Evolutionary conservation across 2,329 filamentous ascomycete species (phyloP).

Genomic region (Raffaelea ambrosiae): DNA sequence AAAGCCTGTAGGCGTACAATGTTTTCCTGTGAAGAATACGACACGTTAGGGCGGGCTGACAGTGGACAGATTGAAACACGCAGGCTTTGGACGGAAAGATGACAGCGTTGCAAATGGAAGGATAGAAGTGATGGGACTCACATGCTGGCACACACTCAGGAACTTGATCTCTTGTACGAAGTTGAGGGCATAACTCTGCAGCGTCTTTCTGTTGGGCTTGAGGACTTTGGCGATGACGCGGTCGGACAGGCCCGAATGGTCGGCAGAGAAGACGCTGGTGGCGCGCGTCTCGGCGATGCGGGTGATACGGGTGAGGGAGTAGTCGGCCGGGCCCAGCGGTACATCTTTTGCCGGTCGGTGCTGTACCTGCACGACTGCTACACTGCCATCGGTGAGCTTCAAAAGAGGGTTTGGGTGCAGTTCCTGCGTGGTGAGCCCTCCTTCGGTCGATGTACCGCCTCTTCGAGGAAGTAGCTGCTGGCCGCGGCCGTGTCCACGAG

Average conservation of each 20-base stretch:
- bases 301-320: neutral
- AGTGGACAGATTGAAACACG: neutral
- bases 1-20: neutral
- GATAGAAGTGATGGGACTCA: neutral
- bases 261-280: neutral
- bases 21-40: neutral
- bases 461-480: too few species aligned
- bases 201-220: neutral
- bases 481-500: too few species aligned
- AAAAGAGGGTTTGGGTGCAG: too few species aligned
- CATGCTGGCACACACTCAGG: neutral
- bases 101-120: neutral
- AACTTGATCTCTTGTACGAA: neutral
- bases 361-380: too few species aligned
- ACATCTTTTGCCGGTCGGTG: too few species aligned
- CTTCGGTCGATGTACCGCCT: too few species aligned
- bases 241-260: neutral
- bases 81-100: neutral
- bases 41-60: neutral
- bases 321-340: neutral
- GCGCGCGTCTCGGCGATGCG: neutral
- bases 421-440: too few species aligned
- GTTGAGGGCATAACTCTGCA: neutral
- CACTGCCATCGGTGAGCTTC: too few species aligned
- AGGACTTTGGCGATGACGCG: neutral